These are phyloP conservation scores for Fusarium tjaetaba DNA, from an alignment of 2,329 filamentous ascomycete species.

Conservation along the genomic window DNA sequence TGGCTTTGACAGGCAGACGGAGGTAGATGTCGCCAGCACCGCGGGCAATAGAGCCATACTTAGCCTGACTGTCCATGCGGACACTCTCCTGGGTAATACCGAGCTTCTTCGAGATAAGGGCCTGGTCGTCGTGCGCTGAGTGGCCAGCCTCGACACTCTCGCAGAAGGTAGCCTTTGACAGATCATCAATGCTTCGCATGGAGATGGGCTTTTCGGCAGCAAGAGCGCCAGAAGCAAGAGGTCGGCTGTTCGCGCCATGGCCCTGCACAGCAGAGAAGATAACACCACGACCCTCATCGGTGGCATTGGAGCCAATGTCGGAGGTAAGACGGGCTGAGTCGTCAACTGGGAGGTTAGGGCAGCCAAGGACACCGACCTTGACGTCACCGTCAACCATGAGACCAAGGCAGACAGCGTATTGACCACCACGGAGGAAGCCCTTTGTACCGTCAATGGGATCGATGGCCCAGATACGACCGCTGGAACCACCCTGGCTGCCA, in stretches of 20 bases:
- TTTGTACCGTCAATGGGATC: constrained; percentile 99
- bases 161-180: constrained; percentile 88
- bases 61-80: constrained; percentile 97
- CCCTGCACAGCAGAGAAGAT: constrained; percentile 86
- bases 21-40: constrained; percentile 96
- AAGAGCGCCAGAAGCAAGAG: constrained; percentile 67
- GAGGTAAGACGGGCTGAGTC: constrained; percentile 70
- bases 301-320: constrained; percentile 78
- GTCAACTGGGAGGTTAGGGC: constrained; percentile 92
- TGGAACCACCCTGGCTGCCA: constrained; percentile 74
- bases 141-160: constrained; percentile 96
- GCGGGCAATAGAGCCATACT: constrained; percentile 94
- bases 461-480: constrained; percentile 91
- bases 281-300: constrained; percentile 82
- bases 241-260: constrained; percentile 81
- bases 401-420: constrained; percentile 95
- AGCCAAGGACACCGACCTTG: constrained; percentile 92
- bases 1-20: constrained; percentile 82
- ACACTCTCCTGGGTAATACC: constrained; percentile 92
- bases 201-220: constrained; percentile 70
- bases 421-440: constrained; percentile 93
- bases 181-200: constrained; percentile 81
- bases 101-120: constrained; percentile 79
- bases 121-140: constrained; percentile 89
- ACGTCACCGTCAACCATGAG: constrained; percentile 94